A percentile compares a stretch with the other conserved stretches of the same genome.
These are phyloP conservation scores for Phycomyces nitens DNA, from an alignment of 192 early-diverging fungal species.

Conservation along the genomic window DNA sequence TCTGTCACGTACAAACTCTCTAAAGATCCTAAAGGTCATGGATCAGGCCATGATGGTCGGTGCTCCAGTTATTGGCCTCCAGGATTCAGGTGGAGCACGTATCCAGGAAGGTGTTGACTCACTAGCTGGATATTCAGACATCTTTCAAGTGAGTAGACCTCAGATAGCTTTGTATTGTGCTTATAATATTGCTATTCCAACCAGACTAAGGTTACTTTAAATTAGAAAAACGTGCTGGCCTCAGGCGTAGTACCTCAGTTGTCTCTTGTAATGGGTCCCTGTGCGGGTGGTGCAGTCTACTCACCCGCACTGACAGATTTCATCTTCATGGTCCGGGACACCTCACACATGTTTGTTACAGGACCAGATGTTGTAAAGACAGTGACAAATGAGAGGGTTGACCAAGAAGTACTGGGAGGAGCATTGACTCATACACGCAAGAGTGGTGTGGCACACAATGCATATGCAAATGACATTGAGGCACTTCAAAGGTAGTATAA, in stretches of 20 bases:
- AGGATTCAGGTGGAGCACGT: slow-evolving; percentile 96
- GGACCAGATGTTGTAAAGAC: slow-evolving; percentile 96
- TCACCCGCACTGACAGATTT: slow-evolving; percentile 96
- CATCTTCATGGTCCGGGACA: slow-evolving; percentile 94
- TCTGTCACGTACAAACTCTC: slow-evolving; percentile 82
- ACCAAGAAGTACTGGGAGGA: slow-evolving; percentile 93
- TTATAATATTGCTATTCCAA: slow-evolving; percentile 2
- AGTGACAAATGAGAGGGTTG: slow-evolving; percentile 91
- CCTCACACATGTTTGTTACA: slow-evolving; percentile 95
- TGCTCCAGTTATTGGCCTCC: slow-evolving; percentile 92
- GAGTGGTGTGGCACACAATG: slow-evolving; percentile 89
- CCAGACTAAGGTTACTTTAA: too few relatives aligned
- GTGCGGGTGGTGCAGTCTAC: slow-evolving; percentile 96
- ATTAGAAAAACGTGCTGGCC: slow-evolving; percentile 76
- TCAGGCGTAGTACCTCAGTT: slow-evolving; percentile 95
- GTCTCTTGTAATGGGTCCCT: slow-evolving; percentile 96
- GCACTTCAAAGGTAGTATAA: slow-evolving; percentile 62
- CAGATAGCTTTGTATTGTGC: too few relatives aligned
- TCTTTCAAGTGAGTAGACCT: slow-evolving; percentile 77
- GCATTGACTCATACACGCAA: slow-evolving; percentile 84
- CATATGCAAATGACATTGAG: slow-evolving; percentile 93
- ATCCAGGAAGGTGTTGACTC: slow-evolving; percentile 98
- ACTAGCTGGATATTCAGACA: slow-evolving; percentile 93
- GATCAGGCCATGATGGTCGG: slow-evolving; percentile 89
- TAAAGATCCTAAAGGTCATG: slow-evolving; percentile 93